phyloP scores from a whole-genome alignment of 257 asterid species.

The Ilex asprella region DNA sequence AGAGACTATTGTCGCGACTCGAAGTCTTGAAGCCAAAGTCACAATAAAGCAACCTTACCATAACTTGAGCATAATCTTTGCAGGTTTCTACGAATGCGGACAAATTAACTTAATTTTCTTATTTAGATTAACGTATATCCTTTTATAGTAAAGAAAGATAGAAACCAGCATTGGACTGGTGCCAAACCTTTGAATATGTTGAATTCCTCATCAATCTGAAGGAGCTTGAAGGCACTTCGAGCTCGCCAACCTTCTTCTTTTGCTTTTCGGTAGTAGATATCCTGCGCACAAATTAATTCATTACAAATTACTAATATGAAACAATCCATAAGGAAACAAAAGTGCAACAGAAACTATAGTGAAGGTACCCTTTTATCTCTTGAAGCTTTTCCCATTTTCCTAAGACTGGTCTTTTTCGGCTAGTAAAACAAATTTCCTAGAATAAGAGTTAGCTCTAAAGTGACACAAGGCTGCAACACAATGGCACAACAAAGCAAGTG shows the following conservation, averaged over 20 bases:
- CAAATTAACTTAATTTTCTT: no score
- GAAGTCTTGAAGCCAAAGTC: no score
- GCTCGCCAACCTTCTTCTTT: slow-evolving; percentile 99
- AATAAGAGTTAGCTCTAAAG: no score
- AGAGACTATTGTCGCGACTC: no score
- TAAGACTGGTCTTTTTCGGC: background rate
- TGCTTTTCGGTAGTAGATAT: slow-evolving; percentile 94
- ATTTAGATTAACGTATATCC: background rate
- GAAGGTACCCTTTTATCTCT: slow-evolving; percentile 79
- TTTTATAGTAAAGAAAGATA: background rate
- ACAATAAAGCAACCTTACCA: no score
- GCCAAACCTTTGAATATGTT: slow-evolving; percentile 78
- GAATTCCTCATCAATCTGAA: slow-evolving; percentile 94
- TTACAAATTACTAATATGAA: background rate
- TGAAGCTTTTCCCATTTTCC: slow-evolving; percentile 83
- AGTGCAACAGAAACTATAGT: background rate
- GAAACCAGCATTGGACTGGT: background rate
- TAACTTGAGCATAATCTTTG: no score
- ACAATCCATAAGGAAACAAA: background rate
- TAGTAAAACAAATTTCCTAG: no score
- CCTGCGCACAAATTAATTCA: slow-evolving; percentile 37
- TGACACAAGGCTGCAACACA: no score
- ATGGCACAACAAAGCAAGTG: no score
- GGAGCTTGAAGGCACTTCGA: slow-evolving; percentile 97
- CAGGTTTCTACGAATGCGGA: no score